A percentile compares a stretch with the other conserved stretches of the same genome.
phyloP scores from a whole-genome alignment of 768 basidiomycete species.

The Suillus bovinus region DNA sequence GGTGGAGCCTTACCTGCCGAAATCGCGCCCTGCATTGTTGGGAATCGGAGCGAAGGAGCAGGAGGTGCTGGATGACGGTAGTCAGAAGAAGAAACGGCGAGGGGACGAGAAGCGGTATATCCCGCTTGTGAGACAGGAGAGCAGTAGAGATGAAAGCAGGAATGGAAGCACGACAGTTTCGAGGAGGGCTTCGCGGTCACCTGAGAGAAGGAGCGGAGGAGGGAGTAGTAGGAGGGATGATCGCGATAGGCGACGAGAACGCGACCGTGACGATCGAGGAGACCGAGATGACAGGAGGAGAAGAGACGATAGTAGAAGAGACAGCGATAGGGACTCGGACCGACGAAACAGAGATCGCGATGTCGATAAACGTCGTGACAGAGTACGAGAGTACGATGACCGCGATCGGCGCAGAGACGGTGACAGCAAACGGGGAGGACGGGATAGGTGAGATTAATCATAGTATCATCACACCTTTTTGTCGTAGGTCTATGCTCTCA shows the following conservation, averaged over 20 bases:
- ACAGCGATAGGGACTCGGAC: constrained; percentile 27
- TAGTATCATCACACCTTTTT: not conserved
- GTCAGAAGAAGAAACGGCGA: constrained; percentile 48
- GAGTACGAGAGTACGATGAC: constrained; percentile 30
- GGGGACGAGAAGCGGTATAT: constrained; percentile 74
- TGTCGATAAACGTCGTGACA: constrained; percentile 28
- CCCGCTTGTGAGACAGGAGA: constrained; percentile 76
- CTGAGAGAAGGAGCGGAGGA: constrained; percentile 28
- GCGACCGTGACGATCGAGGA: constrained; percentile 34
- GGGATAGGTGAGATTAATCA: constrained; percentile 1
- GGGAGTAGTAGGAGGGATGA: constrained; percentile 16
- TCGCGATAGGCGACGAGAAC: constrained; percentile 28
- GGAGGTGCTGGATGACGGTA: constrained; percentile 71
- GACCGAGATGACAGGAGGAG: constrained; percentile 28
- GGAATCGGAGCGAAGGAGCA: constrained; percentile 94
- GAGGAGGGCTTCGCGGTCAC: constrained; percentile 52
- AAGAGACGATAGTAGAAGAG: constrained; percentile 26
- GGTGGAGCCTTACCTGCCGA: constrained; percentile 80
- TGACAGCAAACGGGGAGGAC: constrained; percentile 17
- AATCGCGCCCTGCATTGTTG: constrained; percentile 78
- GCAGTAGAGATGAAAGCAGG: constrained; percentile 36
- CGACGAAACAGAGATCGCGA: constrained; percentile 30
- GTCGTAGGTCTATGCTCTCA: not conserved
- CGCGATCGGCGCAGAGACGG: constrained; percentile 10
- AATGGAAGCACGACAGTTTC: constrained; percentile 45